Evolutionary conservation across 441 rosid genomes (phyloP).

Genomic region (Biscutella laevigata): DNA sequence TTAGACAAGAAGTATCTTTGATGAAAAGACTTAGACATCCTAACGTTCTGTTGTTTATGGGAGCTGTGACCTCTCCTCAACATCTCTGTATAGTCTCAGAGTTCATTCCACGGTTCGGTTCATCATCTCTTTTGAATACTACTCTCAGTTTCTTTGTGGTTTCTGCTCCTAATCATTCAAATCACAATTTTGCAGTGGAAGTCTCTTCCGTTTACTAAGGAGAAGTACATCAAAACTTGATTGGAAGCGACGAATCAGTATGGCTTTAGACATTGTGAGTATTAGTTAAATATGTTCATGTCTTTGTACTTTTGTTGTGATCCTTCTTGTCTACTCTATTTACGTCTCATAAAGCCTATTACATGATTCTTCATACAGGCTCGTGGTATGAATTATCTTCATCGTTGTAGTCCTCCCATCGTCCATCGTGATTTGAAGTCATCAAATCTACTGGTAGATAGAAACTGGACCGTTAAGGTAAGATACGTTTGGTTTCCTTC

Average conservation of each 20-base stretch:
- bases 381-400: slow-evolving; percentile 95
- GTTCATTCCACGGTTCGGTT: slow-evolving; percentile 79
- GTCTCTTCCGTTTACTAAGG: slow-evolving; percentile 77
- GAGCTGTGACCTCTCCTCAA: slow-evolving; percentile 82
- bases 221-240: slow-evolving; percentile 65
- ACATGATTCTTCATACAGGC: slow-evolving; percentile 43
- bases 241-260: slow-evolving; percentile 75
- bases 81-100: slow-evolving; percentile 93
- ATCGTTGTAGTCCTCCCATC: slow-evolving; percentile 78
- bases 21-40: slow-evolving; percentile 97
- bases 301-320: neutral
- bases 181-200: slow-evolving; percentile 57
- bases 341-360: slow-evolving; percentile 8
- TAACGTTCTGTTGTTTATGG: slow-evolving; percentile 91
- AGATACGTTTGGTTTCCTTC: neutral
- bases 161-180: neutral
- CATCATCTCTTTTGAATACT: slow-evolving; percentile 18
- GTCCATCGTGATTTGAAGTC: slow-evolving; percentile 97
- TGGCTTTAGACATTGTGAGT: slow-evolving; percentile 89
- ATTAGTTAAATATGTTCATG: neutral
- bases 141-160: neutral
- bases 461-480: slow-evolving; percentile 93
- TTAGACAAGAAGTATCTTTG: slow-evolving; percentile 84
- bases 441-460: slow-evolving; percentile 88
- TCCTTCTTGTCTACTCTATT: neutral